These are phyloP conservation scores for Jatropha multifida DNA, from an alignment of 441 rosid genomes.

Conservation along the genomic window DNA sequence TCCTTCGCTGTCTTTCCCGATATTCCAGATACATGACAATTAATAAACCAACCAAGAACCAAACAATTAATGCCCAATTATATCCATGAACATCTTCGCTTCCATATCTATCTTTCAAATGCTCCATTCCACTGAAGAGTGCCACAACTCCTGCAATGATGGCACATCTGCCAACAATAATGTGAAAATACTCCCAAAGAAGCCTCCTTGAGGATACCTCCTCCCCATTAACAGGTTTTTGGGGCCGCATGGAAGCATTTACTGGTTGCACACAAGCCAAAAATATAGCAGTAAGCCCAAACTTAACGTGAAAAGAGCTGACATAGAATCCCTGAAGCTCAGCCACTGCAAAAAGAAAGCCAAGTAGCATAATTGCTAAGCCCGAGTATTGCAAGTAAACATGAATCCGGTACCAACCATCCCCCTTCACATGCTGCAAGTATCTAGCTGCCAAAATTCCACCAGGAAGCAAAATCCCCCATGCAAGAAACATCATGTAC, in stretches of 20 bases:
- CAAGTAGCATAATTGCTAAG: constrained; percentile 77
- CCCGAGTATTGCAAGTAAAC: constrained; percentile 93
- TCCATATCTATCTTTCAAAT: constrained; percentile 80
- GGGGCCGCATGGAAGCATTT: constrained; percentile 81
- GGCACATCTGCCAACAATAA: constrained; percentile 68
- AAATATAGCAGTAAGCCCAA: constrained; percentile 71
- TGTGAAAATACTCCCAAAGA: constrained; percentile 81
- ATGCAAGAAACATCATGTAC: constrained; percentile 99
- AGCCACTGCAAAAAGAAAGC: constrained; percentile 92
- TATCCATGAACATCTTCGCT: constrained; percentile 75
- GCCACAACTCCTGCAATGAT: constrained; percentile 59
- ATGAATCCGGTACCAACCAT: constrained; percentile 90
- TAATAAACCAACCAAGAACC: constrained; percentile 58
- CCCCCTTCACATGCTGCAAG: constrained; percentile 91
- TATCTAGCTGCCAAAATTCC: constrained; percentile 90
- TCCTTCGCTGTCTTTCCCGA: constrained; percentile 49
- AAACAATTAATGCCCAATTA: constrained; percentile 58
- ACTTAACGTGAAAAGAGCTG: constrained; percentile 76
- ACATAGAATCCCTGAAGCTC: constrained; percentile 79
- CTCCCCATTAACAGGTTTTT: constrained; percentile 62
- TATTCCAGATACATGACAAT: constrained; percentile 69
- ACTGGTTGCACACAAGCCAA: constrained; percentile 79
- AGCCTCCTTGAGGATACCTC: constrained; percentile 49
- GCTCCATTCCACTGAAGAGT: constrained; percentile 86
- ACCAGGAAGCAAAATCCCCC: constrained; percentile 95